Evolutionary conservation across 805 yeast genomes (phyloP).

Genomic region (Hanseniaspora clermontiae): DNA sequence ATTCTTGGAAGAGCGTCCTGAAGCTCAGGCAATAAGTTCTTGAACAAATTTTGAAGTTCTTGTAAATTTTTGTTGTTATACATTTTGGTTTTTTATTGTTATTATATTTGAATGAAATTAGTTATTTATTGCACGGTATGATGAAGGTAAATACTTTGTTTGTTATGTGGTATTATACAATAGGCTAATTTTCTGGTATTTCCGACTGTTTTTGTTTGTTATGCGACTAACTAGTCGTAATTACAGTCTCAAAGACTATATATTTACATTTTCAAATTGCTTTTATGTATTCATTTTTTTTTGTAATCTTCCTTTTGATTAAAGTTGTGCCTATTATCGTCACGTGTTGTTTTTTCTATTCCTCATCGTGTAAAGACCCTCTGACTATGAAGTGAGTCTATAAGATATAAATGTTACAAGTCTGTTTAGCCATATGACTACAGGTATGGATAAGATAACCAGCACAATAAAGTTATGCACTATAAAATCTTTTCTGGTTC

Average conservation of each 20-base stretch:
- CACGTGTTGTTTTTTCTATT: neutral
- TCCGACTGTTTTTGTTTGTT: neutral
- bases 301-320: neutral
- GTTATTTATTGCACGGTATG: neutral
- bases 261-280: too few species aligned
- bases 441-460: neutral
- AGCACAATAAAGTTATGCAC: neutral
- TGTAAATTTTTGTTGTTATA: neutral
- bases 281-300: neutral
- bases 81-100: neutral
- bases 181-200: neutral
- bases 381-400: neutral
- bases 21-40: neutral
- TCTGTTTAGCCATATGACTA: constrained; percentile 4
- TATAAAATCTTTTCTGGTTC: neutral
- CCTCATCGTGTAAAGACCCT: too few species aligned
- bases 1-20: neutral
- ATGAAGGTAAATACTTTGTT: neutral
- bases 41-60: neutral
- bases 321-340: neutral
- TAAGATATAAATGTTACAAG: constrained; percentile 1
- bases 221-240: too few species aligned
- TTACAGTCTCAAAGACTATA: too few species aligned
- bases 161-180: neutral
- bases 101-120: neutral